phyloP scores from a whole-genome alignment of 805 yeast species.

The Schwanniomyces polymorphus region DNA sequence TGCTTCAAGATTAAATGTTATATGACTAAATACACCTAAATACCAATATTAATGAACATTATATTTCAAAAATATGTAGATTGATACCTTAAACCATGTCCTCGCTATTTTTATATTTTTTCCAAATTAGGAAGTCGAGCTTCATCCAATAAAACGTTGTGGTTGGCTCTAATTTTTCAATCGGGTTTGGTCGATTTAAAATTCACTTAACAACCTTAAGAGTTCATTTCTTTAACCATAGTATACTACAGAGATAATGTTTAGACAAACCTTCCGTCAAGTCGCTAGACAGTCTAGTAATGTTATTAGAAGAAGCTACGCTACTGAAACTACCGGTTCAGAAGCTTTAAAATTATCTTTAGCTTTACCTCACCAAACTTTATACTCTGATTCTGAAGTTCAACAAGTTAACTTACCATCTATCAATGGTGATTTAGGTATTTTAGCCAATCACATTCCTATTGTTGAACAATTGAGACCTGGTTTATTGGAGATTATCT shows the following conservation, averaged over 20 bases:
- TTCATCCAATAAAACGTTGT: constrained; percentile 33
- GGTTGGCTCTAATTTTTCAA: constrained; percentile 9
- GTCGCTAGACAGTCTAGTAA: constrained; percentile 56
- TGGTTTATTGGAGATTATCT: constrained; percentile 91
- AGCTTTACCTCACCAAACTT: constrained; percentile 84
- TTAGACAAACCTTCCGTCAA: constrained; percentile 64
- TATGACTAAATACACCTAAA: background rate
- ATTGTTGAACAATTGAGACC: constrained; percentile 94
- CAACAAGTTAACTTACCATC: constrained; percentile 93
- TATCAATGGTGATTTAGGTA: constrained; percentile 93
- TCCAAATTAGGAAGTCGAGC: constrained; percentile 28
- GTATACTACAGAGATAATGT: constrained; percentile 36
- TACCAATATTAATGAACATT: background rate
- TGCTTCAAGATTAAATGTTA: background rate
- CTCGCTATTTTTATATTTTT: constrained; percentile 5
- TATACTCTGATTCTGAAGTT: constrained; percentile 57
- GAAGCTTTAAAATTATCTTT: constrained; percentile 84
- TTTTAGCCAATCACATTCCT: constrained; percentile 97
- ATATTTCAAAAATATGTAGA: too few species aligned
- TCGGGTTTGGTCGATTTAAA: constrained; percentile 8
- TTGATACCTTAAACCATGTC: background rate
- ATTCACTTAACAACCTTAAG: background rate
- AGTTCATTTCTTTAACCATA: background rate
- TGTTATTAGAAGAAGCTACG: constrained; percentile 79
- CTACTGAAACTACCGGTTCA: constrained; percentile 65